Conservation (phyloP, 2,329 filamentous ascomycete species). For the Dichotomopilus funicola region DNA sequence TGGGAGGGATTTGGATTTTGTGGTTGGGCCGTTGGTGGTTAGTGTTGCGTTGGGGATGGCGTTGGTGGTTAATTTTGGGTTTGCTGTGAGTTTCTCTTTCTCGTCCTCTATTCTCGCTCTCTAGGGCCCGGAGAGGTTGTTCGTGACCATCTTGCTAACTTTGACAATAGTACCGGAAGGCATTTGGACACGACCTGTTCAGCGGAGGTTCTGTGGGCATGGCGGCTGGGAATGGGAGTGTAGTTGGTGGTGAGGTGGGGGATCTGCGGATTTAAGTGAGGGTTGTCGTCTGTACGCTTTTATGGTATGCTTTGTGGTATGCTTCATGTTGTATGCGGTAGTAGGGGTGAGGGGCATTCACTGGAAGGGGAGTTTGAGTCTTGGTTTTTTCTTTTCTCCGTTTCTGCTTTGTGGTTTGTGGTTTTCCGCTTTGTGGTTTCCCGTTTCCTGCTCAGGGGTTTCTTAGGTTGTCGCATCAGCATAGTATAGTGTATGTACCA, state of each 20-base stretch:
- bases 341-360: too few relatives aligned
- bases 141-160: background rate
- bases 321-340: too few relatives aligned
- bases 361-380: too few relatives aligned
- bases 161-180: constrained; percentile 5
- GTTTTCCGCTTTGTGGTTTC: too few relatives aligned
- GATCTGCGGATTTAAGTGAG: constrained; percentile 1
- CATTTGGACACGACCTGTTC: background rate
- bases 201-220: background rate
- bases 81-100: constrained; percentile 56
- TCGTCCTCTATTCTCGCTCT: background rate
- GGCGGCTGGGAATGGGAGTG: background rate
- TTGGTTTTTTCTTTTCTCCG: too few relatives aligned
- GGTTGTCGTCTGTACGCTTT: background rate
- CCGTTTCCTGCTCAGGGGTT: too few relatives aligned
- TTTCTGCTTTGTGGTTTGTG: too few relatives aligned
- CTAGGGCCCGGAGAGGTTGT: background rate
- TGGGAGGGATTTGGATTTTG: constrained; percentile 87
- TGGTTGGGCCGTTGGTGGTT: constrained; percentile 76
- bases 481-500: too few relatives aligned
- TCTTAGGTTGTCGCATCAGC: too few relatives aligned
- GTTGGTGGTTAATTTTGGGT: constrained; percentile 78
- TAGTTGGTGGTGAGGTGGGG: background rate
- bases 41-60: constrained; percentile 72
- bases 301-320: too few relatives aligned